Base-by-base conservation (phyloP, 257 asterid species). In the Echites panduratus region DNA sequence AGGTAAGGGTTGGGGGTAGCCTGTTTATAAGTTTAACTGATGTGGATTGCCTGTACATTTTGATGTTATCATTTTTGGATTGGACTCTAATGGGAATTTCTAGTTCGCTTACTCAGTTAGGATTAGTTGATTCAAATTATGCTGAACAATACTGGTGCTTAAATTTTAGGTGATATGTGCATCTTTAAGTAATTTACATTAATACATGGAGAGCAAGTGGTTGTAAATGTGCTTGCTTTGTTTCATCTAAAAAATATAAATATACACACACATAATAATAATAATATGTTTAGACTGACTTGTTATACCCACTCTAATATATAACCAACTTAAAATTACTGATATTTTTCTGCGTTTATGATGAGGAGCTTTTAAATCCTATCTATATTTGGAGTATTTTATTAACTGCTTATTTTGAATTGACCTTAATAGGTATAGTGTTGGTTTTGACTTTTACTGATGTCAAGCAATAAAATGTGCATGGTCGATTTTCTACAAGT, bases 401-500 rank as follows among this genome's bases (percentile, higher is more conserved):
- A 6, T 62, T 19, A 32, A 26, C 49, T 38, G 20, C 16, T 19
- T 44, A n/a, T 8, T 50, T 41, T 43, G 38, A n/a, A 43, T n/a
- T 66, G 38, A 16, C 27, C 57, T 41, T 67, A n/a, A 17, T 49
- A 53, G 45, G 61, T 69, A 20, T 17, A 16, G 59, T 45, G 72
- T 48, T 20, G 22, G 14, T 68, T 49, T 32, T 49, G 12, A 20
- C 14, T 26, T 24, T 19, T 80, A 79, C 80, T 77, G 75, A 54
- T 76, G 62, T 76, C 35, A 85, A 78, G 81, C 79, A 78, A 67
- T 84, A 78, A 72, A 70, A 68, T 83, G 73, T 77, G 73, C 77
- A 78, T 75, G 68, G 66, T 70, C 70, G 79, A 68, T 74, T 70
- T 49, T 78, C 64, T 76, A 81, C 83, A 79, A 84, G 84, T 85